Evolutionary conservation across 1,284 basidiomycete species (phyloP), one percentile per base, ranked within the genome.

Genomic region (Tilletia walkeri): DNA sequence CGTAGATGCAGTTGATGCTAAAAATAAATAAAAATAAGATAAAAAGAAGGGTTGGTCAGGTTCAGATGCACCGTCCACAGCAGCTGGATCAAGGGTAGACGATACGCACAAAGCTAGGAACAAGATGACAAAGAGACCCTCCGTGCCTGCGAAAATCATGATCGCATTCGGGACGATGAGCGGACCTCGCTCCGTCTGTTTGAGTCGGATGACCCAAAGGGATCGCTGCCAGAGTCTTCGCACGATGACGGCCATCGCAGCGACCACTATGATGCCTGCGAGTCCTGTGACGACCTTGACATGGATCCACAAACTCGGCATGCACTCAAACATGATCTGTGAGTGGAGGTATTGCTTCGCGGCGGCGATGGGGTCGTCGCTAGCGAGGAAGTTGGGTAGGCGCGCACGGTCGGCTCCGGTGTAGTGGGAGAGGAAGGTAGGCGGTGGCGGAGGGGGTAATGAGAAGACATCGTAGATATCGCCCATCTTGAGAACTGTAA

Each of bases 321-420:
- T 36, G 56, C 56, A 61, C 20, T 34, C 56, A 30, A 61, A 61
- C 56, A 61, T 61, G 56, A 61, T 61, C 56, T 34, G 56, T 7
- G 30, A 3, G 18, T 61, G 56, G 5, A 61, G 56, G 7, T 36
- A 61, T 61, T 61, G 6, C 9, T 18, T 30, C 20, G 56, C 56
- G 4, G 56, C 56, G 20, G 12, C 56, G 24, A 61, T 30, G 20
- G 56, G 56, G 20, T 61, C 24, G 36, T 30, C 24, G 56, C 56
- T 61, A 7, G 16, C 56, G 24, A 61, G 56, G 36, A 61, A 61
- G 24, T 61, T 61, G 1, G 56, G 56, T 38, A 61, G 34, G 12
- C 56, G 56, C 5, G 56, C 56, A 1, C 56, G 56, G 6, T 61
- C 56, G 9, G 56, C 20, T 61, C 56, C 56, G 36, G 9, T 24